Evolutionary conservation across 768 basidiomycete species (phyloP), one percentile per base, ranked within the genome.

Genomic region (Tephrocybe rancida): DNA sequence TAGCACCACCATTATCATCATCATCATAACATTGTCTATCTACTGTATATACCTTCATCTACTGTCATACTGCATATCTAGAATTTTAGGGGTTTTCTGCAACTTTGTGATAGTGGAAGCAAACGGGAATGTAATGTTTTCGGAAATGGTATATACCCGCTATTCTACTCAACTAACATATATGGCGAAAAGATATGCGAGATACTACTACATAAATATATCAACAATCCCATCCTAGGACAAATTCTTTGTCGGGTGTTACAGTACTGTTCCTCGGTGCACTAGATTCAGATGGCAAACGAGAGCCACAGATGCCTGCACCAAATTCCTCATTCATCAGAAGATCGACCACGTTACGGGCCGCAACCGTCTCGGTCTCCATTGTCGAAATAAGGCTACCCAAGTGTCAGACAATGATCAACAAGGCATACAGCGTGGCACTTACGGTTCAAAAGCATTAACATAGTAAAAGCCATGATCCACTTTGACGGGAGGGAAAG

Each of bases 301-400:
- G 58, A 21, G 75, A 67, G 29, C 82, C 82, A 65, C 92, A 95
- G 32, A 94, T 78, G n/a, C 86, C 79, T 0, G 82, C 73, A 30
- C 79, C 72, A 67, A 89, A 94, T 61, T 86, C 80, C 27, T 93
- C 88, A 29, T 82, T 78, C 19, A 95, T 72, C 18, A 94, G 75
- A 22, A 91, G 72, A 61, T 93, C 92, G 43, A 92, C 90, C 34
- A 88, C 78, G 66, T 95, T 95, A 27, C 92, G 83, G 0, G 90
- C 83, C 0, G 91, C 79, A 27, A 96, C 68, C 0, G 91, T 93
- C 70, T 95, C 87, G 0, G 94, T 95, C 69, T 98, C 95, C 95
- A 98, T 97, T 5, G 92, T 93, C 13, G 87, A 90, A 42, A 95
- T 88, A 61, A 92, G 83, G 27, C 90, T 90, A 55, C 9, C 57